Evolutionary conservation across 2,329 filamentous ascomycete genomes (phyloP).

Genomic region (Didymosphaeria variabile): DNA sequence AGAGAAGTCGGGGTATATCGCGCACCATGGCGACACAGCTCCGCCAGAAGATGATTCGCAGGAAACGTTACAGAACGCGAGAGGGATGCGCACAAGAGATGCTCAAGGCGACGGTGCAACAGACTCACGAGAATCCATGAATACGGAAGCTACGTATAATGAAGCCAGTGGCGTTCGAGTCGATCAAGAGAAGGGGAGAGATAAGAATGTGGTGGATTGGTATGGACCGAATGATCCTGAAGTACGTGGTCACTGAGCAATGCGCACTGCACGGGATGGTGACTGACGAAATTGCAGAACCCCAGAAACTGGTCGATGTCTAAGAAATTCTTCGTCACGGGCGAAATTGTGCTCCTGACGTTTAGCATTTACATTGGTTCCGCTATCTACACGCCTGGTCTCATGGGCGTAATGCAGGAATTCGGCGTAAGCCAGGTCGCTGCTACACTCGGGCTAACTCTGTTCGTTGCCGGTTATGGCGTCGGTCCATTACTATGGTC

Average conservation of each 20-base stretch:
- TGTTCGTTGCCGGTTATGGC: conserved; percentile 3
- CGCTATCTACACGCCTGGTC: conserved; percentile 55
- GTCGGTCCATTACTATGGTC: conserved; percentile 1
- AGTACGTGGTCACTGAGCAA: background rate
- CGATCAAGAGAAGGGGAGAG: conserved; percentile 5
- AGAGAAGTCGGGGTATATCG: background rate
- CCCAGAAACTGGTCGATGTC: conserved; percentile 36
- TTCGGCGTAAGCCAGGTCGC: conserved; percentile 65
- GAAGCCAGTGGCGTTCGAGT: conserved; percentile 4
- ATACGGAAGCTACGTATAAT: background rate
- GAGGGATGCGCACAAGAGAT: conserved; percentile 2
- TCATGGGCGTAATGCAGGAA: conserved; percentile 54
- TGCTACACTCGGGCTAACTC: conserved; percentile 73
- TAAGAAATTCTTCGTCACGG: conserved; percentile 22
- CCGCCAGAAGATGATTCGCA: background rate
- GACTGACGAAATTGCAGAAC: conserved; percentile 19
- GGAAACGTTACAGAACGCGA: background rate
- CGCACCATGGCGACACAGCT: conserved; percentile 3
- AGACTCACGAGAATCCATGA: background rate
- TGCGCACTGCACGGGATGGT: background rate
- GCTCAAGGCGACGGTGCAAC: background rate
- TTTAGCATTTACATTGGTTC: conserved; percentile 63
- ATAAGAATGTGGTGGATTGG: conserved; percentile 39
- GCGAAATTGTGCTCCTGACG: conserved; percentile 54
- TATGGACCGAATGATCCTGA: conserved; percentile 41